These are phyloP conservation scores for Aureobasidium leucospermi DNA, from an alignment of 2,329 filamentous ascomycete species.

Conservation along the genomic window DNA sequence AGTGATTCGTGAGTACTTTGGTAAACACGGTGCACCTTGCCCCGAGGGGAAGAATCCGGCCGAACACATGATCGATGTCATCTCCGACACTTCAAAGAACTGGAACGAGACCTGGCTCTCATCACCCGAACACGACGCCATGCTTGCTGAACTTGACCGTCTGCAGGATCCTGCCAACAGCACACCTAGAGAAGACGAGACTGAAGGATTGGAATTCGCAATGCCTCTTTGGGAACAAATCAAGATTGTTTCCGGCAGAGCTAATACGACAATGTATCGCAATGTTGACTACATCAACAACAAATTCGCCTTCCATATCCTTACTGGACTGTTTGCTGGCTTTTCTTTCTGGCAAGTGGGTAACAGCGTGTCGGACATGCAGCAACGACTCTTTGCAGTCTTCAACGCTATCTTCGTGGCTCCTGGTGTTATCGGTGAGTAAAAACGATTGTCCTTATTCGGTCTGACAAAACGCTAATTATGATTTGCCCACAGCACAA, in stretches of 20 bases:
- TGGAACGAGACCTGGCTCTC: slow-evolving; percentile 76
- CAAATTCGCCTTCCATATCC: slow-evolving; percentile 73
- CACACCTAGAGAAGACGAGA: slow-evolving; percentile 44
- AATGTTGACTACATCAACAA: slow-evolving; percentile 87
- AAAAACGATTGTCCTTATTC: no score
- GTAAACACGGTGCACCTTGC: slow-evolving; percentile 46
- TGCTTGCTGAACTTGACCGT: background rate
- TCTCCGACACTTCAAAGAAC: slow-evolving; percentile 69
- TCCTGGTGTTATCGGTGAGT: background rate
- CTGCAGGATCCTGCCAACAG: background rate
- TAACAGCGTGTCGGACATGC: slow-evolving; percentile 26
- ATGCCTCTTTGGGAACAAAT: slow-evolving; percentile 74
- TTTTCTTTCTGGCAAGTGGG: slow-evolving; percentile 36
- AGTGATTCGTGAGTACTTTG: slow-evolving; percentile 45
- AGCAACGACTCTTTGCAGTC: slow-evolving; percentile 13
- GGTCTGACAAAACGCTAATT: background rate
- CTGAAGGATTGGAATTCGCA: slow-evolving; percentile 67
- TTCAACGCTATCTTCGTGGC: background rate
- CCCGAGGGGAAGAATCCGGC: slow-evolving; percentile 48
- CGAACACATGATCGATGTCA: slow-evolving; percentile 81
- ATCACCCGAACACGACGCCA: slow-evolving; percentile 56
- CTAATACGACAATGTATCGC: slow-evolving; percentile 74
- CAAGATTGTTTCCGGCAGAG: slow-evolving; percentile 63
- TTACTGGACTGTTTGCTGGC: slow-evolving; percentile 48
- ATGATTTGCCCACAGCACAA: background rate